Evolutionary conservation across 106 monocot species (phyloP).

Genomic region (Dioscorea alata): DNA sequence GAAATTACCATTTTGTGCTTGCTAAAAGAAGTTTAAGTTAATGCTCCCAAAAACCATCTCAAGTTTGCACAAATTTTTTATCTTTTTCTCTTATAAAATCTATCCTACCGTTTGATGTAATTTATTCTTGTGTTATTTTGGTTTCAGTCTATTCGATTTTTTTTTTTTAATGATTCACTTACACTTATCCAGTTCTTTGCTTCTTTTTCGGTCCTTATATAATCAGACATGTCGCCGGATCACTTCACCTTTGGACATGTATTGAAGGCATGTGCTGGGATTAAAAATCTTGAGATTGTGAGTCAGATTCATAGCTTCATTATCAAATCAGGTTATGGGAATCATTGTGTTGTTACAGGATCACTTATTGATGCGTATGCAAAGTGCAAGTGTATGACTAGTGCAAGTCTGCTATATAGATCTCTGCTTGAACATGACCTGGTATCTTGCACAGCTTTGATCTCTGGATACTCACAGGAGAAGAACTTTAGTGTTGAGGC

Average conservation of each 20-base stretch:
- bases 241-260: slow-evolving; percentile 60
- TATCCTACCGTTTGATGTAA: too few species aligned
- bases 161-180: not conserved
- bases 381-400: slow-evolving; percentile 49
- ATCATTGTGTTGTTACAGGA: slow-evolving; percentile 35
- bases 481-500: slow-evolving; percentile 29
- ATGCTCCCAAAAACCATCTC: too few species aligned
- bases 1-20: too few species aligned
- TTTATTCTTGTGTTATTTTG: not conserved
- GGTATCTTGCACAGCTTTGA: slow-evolving; percentile 68
- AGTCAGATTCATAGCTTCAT: slow-evolving; percentile 46
- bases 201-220: not conserved
- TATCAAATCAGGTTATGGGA: slow-evolving; percentile 37
- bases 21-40: too few species aligned
- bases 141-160: not conserved
- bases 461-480: slow-evolving; percentile 54
- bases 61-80: too few species aligned
- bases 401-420: slow-evolving; percentile 50
- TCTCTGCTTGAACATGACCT: slow-evolving; percentile 46
- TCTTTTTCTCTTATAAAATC: too few species aligned
- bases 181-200: not conserved
- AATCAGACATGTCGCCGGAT: slow-evolving; percentile 57
- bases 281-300: slow-evolving; percentile 17
- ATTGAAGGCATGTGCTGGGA: slow-evolving; percentile 39
- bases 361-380: slow-evolving; percentile 86